A percentile compares a stretch with the other conserved stretches of the same genome.
Conservation (phyloP, 148 eudicot species). For the Hydrangea macrophylla region DNA sequence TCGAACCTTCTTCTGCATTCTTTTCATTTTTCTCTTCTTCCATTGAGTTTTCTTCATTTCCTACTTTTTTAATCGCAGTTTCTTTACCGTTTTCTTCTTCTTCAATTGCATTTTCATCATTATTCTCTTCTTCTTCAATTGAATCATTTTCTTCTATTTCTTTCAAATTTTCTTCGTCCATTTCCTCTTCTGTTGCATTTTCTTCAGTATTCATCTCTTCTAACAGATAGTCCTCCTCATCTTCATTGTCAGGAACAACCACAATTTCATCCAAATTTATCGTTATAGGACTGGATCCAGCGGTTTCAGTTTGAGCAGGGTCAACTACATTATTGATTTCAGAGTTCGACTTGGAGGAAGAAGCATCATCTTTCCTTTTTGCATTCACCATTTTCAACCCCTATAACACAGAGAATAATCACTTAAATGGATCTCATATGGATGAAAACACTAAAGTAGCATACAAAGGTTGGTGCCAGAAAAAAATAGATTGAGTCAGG, state of each 20-base stretch:
- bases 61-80: neutral
- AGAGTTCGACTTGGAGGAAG: constrained; percentile 21
- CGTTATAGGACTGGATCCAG: constrained; percentile 1
- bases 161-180: neutral
- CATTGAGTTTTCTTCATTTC: neutral
- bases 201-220: constrained; percentile 9
- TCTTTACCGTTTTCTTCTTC: neutral
- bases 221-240: constrained; percentile 12
- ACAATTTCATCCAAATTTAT: constrained; percentile 16
- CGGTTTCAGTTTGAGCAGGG: constrained; percentile 18
- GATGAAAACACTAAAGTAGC: too few relatives aligned
- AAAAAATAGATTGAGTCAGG: neutral
- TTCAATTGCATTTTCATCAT: neutral
- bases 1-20: neutral
- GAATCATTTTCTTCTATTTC: neutral
- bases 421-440: neutral
- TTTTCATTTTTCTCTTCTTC: constrained; percentile 4
- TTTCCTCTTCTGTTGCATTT: neutral
- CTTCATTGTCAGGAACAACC: constrained; percentile 14
- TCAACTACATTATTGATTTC: constrained; percentile 16
- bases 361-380: constrained; percentile 29
- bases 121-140: neutral
- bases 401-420: constrained; percentile 12
- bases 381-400: constrained; percentile 40
- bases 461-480: neutral